Percentiles rank a stretch among this genome's conserved stretches.
Conservation (phyloP, 140 eudicot genomes). For the Bidens hawaiensis region DNA sequence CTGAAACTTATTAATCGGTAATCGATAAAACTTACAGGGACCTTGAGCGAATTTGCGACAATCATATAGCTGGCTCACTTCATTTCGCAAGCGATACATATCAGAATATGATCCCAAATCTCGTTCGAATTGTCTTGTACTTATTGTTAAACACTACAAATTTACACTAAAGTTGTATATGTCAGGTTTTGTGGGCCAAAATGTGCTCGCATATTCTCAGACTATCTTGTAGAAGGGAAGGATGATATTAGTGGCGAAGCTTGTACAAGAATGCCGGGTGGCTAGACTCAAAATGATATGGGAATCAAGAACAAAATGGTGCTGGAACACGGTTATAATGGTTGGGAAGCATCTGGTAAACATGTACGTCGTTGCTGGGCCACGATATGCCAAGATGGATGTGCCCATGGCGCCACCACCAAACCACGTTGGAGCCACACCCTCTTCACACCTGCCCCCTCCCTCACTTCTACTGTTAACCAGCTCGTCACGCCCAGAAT, state of each 20-base stretch:
- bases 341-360: slow-evolving; percentile 93
- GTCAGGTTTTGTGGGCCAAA: slow-evolving; percentile 93
- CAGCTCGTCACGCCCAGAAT: too few species aligned
- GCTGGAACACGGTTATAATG: slow-evolving; percentile 80
- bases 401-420: too few species aligned
- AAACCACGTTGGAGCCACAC: too few species aligned
- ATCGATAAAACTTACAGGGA: slow-evolving; percentile 52
- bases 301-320: slow-evolving; percentile 75
- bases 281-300: too few species aligned
- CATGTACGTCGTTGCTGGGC: slow-evolving; percentile 87
- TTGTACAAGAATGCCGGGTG: too few species aligned
- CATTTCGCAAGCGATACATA: slow-evolving; percentile 80
- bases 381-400: slow-evolving; percentile 54
- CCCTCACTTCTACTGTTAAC: too few species aligned
- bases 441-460: too few species aligned
- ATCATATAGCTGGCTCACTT: slow-evolving; percentile 86
- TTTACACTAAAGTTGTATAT: not conserved
- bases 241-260: too few species aligned
- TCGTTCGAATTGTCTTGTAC: slow-evolving; percentile 45
- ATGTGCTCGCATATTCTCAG: slow-evolving; percentile 77
- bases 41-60: slow-evolving; percentile 75
- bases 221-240: slow-evolving; percentile 52
- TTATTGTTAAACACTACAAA: not conserved
- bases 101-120: slow-evolving; percentile 54
- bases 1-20: too few species aligned